Conservation (phyloP, 768 basidiomycete species). For the Leccinum obscurum region DNA sequence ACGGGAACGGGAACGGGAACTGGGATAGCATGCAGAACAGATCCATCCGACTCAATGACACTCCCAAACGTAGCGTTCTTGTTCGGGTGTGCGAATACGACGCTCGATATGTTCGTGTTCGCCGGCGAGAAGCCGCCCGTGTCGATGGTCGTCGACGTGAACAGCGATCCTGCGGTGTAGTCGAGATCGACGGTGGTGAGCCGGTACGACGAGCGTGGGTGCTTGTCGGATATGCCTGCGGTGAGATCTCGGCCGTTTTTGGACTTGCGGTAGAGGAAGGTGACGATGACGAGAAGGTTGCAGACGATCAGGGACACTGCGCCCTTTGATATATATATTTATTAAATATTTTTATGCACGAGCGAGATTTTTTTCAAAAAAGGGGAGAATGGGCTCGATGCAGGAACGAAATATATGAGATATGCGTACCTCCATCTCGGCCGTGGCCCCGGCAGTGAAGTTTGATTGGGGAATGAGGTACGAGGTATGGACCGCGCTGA, state of each 20-base stretch:
- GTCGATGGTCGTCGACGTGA: background rate
- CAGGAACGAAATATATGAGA: background rate
- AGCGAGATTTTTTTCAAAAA: background rate
- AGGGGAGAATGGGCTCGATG: background rate
- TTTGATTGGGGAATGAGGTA: slow-evolving; percentile 36
- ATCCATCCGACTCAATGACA: background rate
- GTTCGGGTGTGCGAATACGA: background rate
- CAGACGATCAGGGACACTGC: slow-evolving; percentile 41
- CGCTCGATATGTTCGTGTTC: slow-evolving; percentile 11
- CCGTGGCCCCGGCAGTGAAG: slow-evolving; percentile 25
- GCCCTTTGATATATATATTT: slow-evolving; percentile 22
- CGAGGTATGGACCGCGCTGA: slow-evolving; percentile 43
- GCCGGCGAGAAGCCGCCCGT: background rate
- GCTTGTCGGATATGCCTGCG: slow-evolving; percentile 3
- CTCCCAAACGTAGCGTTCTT: background rate
- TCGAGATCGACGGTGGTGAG: slow-evolving; percentile 32
- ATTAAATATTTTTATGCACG: background rate
- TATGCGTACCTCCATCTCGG: slow-evolving; percentile 43
- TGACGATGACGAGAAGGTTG: slow-evolving; percentile 42
- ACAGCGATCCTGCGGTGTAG: slow-evolving; percentile 3
- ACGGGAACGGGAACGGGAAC: background rate
- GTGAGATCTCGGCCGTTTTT: slow-evolving; percentile 15
- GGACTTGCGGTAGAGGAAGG: slow-evolving; percentile 31
- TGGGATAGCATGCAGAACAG: background rate
- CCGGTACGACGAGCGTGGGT: background rate